Base-by-base conservation (phyloP, 2,329 filamentous ascomycete genomes). In the Xylaria sp. region DNA sequence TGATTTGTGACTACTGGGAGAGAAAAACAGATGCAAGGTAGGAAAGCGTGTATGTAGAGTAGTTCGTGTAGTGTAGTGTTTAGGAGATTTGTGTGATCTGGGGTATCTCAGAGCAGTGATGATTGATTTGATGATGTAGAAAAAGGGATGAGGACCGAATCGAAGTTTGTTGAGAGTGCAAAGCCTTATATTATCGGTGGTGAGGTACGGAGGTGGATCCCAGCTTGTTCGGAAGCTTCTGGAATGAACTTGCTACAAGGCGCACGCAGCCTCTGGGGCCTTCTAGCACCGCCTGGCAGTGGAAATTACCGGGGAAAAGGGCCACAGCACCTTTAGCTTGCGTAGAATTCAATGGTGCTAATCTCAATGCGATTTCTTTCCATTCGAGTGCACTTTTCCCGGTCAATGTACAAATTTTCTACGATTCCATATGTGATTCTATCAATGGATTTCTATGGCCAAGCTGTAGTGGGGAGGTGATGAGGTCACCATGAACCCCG, bases 161-260 rank as follows among this genome's bases (percentile, higher is more conserved):
- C 14, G 12, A 31, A 58, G 60, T 35, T 42, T 50, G 53, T 63
- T n/a, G 63, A 61, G 55, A 55, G 58, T 54, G 42, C 54, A 60
- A 61, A 63, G 59, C 57, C 56, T 66, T 66, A 66, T 61, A 64
- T 64, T 47, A 59, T 57, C 61, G 12, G 61, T 54, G 57, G 45
- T 58, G 15, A 42, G 47, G 53, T 59, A 47, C 49, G 23, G 49
- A 19, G 54, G 57, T 64, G 61, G 61, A 62, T 55, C 64, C 64
- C 58, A 61, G 33, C 35, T 52, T 47, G 19, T 55, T 64, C 64
- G 54, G 64, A 66, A 66, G 61, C 64, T 66, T 66, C 64, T 66
- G 64, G 64, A 66, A 66, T 61, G 61, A 57, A 49, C 51, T 19
- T 15, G 15, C 17, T n/a, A n/a, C 40, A 31, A 42, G 52, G 37